Conservation (phyloP, 2,329 filamentous ascomycete genomes). For the Fusarium sp. region DNA sequence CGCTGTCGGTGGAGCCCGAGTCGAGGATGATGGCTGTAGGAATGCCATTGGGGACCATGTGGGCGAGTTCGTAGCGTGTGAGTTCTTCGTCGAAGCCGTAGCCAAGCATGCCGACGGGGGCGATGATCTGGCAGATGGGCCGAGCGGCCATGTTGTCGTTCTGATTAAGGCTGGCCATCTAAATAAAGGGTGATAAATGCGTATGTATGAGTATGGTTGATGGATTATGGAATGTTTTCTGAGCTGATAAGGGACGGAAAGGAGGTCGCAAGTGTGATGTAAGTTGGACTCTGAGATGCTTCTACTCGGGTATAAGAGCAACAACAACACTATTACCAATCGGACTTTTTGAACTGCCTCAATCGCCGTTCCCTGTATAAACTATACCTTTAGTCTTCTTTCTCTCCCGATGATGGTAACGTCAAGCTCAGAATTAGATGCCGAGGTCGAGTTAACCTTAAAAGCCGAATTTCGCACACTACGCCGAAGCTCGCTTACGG, state of each 20-base stretch:
- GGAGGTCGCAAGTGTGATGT: background rate
- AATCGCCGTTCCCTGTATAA: background rate
- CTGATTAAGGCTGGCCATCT: background rate
- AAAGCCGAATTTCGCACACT: background rate
- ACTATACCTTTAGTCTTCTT: background rate
- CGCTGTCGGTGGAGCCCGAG: constrained; percentile 52
- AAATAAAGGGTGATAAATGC: too few species aligned
- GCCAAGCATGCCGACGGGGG: constrained; percentile 62
- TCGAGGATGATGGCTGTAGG: constrained; percentile 53
- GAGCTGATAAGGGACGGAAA: background rate
- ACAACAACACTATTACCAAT: background rate
- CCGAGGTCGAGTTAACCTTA: background rate
- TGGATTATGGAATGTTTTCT: background rate
- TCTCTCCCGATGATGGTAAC: background rate
- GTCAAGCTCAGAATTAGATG: background rate
- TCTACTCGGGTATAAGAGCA: background rate
- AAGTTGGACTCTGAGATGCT: background rate
- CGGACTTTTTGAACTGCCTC: background rate
- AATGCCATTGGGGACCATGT: constrained; percentile 42
- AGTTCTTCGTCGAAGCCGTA: constrained; percentile 58
- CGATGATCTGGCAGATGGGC: constrained; percentile 55
- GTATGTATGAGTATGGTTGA: background rate
- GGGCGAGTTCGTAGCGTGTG: constrained; percentile 39
- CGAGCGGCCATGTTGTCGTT: background rate
- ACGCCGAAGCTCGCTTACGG: background rate